Percentiles rank a stretch among this genome's conserved stretches.
Conservation (phyloP, 2,329 filamentous ascomycete species). For the Tolypocladium endophyticum region DNA sequence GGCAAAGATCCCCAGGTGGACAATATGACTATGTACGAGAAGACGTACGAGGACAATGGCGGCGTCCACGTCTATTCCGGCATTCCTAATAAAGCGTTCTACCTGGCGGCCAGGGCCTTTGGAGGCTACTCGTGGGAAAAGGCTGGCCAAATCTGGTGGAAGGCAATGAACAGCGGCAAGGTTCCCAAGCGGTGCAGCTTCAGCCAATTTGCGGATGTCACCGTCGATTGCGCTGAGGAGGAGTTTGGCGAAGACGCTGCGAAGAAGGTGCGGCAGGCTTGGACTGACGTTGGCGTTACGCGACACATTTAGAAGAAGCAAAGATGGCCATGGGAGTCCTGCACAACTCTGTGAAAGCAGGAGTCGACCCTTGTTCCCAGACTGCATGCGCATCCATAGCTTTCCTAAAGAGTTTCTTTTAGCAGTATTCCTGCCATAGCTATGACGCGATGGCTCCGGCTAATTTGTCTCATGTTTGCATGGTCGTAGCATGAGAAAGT, state of each 20-base stretch:
- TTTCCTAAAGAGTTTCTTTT: not conserved
- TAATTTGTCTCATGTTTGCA: not conserved
- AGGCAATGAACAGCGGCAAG: slow-evolving; percentile 31
- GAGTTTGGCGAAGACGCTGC: slow-evolving; percentile 30
- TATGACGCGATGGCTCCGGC: not conserved
- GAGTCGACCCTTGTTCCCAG: not conserved
- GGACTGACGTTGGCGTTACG: slow-evolving; percentile 35
- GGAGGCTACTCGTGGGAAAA: slow-evolving; percentile 45
- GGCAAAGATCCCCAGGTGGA: slow-evolving; percentile 43
- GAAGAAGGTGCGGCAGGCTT: slow-evolving; percentile 33
- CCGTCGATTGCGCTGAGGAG: slow-evolving; percentile 32
- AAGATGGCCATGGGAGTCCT: not conserved
- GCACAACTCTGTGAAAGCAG: not conserved
- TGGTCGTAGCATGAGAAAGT: not conserved
- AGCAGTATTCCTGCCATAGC: no score
- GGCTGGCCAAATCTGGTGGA: slow-evolving; percentile 43
- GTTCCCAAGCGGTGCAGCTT: slow-evolving; percentile 31
- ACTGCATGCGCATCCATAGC: no score
- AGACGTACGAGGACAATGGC: slow-evolving; percentile 33
- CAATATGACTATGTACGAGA: slow-evolving; percentile 32
- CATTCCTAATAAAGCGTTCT: slow-evolving; percentile 48
- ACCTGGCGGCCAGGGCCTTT: slow-evolving; percentile 33
- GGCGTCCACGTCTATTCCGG: slow-evolving; percentile 47
- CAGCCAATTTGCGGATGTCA: slow-evolving; percentile 37
- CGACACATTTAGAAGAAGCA: slow-evolving; percentile 8